Evolutionary conservation across 306 rosid species (phyloP), one percentile per base, ranked within the genome.

Genomic region (Trichosanthes cucumerina): DNA sequence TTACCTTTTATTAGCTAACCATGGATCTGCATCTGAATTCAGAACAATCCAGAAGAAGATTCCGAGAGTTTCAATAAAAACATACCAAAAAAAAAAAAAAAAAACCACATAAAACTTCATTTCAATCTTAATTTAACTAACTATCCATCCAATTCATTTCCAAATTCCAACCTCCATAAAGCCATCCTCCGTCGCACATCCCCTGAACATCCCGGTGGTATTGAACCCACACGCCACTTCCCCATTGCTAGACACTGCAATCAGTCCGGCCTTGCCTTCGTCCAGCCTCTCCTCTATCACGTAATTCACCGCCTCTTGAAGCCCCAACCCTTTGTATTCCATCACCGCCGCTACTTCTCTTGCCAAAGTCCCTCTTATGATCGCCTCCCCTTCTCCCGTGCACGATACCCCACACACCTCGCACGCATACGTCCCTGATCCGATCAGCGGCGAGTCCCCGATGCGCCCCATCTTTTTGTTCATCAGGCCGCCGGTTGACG

Each of bases 361-460:
- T 12, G 98, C 99, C 81, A 96, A 73, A 0, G 99, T 95, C 6
- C 91, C 93, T 1, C 98, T 95, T 47, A 95, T 95, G 86, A 95
- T 95, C 0, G 99, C 99, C 79, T 95, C 99, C 0, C 99, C 99
- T 49, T 95, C 99, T 1, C 99, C 99, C 0, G 99, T 92, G 89
- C 99, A 92, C 4, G 99, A 95, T 0, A 95, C 97, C 63, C 98
- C 99, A 47, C 98, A 91, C 3, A 92, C 14, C 41, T 88, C 79
- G 69, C 99, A 87, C 9, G 99, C 99, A 83, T 92, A 95, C 0
- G 99, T 95, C 7, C 98, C 99, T 0, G 96, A 93, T 0, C 99
- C 99, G 6, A 92, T 96, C 8, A 96, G 56, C 0, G 99, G 96
- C 18, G 98, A 91, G 86, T 96, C 99, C 2, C 98, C 99, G 2